A percentile compares a stretch with the other conserved stretches of the same genome.
These are phyloP conservation scores for Calocybe gambosa DNA, from an alignment of 1,284 basidiomycete genomes.

Conservation along the genomic window DNA sequence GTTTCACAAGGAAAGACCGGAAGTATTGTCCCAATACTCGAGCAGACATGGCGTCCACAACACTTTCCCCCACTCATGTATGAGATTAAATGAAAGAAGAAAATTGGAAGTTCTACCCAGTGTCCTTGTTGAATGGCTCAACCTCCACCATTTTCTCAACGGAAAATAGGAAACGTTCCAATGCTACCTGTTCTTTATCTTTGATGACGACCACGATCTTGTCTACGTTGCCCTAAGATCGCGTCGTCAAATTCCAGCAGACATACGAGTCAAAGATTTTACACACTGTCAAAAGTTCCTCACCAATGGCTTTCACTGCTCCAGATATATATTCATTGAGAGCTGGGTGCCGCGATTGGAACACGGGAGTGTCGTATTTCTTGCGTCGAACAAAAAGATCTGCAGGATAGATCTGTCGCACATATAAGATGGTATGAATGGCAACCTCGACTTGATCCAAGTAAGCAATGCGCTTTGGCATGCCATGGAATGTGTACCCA, in stretches of 20 bases:
- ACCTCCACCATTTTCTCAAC: conserved; percentile 66
- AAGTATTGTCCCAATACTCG: conserved; percentile 70
- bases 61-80: conserved; percentile 32
- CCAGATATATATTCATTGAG: conserved; percentile 85
- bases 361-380: conserved; percentile 87
- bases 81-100: not conserved
- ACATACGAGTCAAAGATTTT: conserved; percentile 4
- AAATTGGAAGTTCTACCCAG: conserved; percentile 43
- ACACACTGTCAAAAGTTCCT: conserved; percentile 67
- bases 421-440: conserved; percentile 87
- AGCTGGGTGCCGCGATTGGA: conserved; percentile 84
- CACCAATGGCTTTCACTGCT: conserved; percentile 67
- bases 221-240: conserved; percentile 58
- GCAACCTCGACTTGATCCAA: conserved; percentile 78
- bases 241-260: not conserved
- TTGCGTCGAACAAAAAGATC: conserved; percentile 82
- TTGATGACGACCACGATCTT: conserved; percentile 79
- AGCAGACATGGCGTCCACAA: conserved; percentile 63
- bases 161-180: conserved; percentile 82
- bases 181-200: conserved; percentile 62
- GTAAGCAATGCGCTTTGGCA: not conserved
- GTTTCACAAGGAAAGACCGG: conserved; percentile 80
- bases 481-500: conserved; percentile 29
- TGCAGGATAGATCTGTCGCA: conserved; percentile 84
- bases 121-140: conserved; percentile 58